These are phyloP conservation scores for Calonectria hongkongensis DNA, from an alignment of 2,329 filamentous ascomycete genomes.

Conservation along the genomic window DNA sequence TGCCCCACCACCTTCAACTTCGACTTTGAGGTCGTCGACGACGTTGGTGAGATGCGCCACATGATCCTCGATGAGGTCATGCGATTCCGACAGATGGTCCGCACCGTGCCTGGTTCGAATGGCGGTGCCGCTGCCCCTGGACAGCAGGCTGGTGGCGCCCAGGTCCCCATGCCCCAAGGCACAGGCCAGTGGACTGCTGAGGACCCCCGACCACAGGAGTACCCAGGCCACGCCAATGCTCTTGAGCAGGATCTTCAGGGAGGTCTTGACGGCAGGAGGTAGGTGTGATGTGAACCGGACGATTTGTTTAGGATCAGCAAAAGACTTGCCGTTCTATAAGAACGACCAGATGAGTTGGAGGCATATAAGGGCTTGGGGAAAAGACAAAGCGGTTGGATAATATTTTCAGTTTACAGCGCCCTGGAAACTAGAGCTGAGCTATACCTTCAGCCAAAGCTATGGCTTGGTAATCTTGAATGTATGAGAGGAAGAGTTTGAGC, in stretches of 20 bases:
- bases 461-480: conserved; percentile 6
- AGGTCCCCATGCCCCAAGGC: conserved; percentile 72
- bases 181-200: conserved; percentile 74
- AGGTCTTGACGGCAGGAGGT: conserved; percentile 60
- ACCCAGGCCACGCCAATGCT: conserved; percentile 67
- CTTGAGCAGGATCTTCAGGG: conserved; percentile 77
- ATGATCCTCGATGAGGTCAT: conserved; percentile 98
- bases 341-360: conserved; percentile 12
- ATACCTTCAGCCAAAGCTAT: conserved; percentile 25
- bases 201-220: conserved; percentile 77
- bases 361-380: neutral
- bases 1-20: conserved; percentile 98
- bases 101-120: conserved; percentile 67
- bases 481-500: conserved; percentile 31
- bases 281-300: conserved; percentile 16
- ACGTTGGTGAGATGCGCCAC: conserved; percentile 94
- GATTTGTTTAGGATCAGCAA: conserved; percentile 18
- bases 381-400: conserved; percentile 35
- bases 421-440: conserved; percentile 20
- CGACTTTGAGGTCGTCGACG: conserved; percentile 97
- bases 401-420: conserved; percentile 28
- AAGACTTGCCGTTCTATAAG: conserved; percentile 31
- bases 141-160: conserved; percentile 62
- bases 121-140: conserved; percentile 58
- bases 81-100: conserved; percentile 82